Evolutionary conservation across 164 flowering plant species (phyloP).

Genomic region (Tinospora cordifolia): DNA sequence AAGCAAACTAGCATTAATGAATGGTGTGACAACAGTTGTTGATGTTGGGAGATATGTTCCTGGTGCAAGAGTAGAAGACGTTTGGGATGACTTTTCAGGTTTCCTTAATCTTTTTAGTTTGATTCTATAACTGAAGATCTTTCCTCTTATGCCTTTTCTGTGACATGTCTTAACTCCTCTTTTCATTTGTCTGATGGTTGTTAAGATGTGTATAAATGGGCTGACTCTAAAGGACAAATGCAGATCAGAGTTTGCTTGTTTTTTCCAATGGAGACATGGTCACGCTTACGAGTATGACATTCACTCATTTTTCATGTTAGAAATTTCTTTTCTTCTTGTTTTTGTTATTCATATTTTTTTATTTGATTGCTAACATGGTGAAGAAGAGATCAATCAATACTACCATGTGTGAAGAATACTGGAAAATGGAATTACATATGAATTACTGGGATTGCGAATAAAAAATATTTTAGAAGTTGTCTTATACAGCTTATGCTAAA

Average conservation of each 20-base stretch:
- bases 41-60: slow-evolving; percentile 93
- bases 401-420: too few relatives aligned
- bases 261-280: slow-evolving; percentile 89
- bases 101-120: slow-evolving; percentile 5
- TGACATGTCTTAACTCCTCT: slow-evolving; percentile 1
- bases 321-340: neutral
- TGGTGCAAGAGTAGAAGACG: slow-evolving; percentile 44
- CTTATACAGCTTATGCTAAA: too few relatives aligned
- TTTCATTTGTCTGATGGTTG: neutral
- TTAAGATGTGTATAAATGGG: slow-evolving; percentile 86
- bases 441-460: too few relatives aligned
- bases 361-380: slow-evolving; percentile 1
- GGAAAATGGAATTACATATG: too few relatives aligned
- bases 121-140: neutral
- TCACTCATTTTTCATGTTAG: neutral
- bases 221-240: slow-evolving; percentile 62
- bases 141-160: neutral
- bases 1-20: slow-evolving; percentile 58
- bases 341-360: neutral
- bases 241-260: slow-evolving; percentile 74
- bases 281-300: slow-evolving; percentile 56
- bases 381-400: too few relatives aligned
- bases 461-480: too few relatives aligned
- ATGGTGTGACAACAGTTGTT: slow-evolving; percentile 92
- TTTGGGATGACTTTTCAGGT: slow-evolving; percentile 97